phyloP scores from a whole-genome alignment of 768 basidiomycete genomes.

The Tricholoma bakamatsutake region DNA sequence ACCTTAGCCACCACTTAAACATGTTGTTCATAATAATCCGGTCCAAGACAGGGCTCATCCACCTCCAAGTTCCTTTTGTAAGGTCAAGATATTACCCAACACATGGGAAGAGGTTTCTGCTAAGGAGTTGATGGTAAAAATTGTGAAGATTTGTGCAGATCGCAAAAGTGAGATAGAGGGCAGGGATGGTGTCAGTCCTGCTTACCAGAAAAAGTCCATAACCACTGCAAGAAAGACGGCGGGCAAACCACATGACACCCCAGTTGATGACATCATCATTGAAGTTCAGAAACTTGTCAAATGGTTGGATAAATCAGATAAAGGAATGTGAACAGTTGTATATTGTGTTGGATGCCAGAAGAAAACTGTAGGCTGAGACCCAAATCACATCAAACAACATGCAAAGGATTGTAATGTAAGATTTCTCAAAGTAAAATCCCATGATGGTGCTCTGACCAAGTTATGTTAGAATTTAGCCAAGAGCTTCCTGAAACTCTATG shows the following conservation, averaged over 20 bases:
- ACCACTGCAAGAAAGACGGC: slow-evolving; percentile 1
- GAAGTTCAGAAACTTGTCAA: background rate
- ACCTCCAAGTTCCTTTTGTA: background rate
- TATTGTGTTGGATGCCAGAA: slow-evolving; percentile 13
- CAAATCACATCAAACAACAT: slow-evolving; percentile 6
- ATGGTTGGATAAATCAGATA: background rate
- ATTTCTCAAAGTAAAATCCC: too few species aligned
- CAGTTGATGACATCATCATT: slow-evolving; percentile 5
- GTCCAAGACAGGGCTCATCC: background rate
- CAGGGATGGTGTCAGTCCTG: slow-evolving; percentile 7
- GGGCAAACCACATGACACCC: slow-evolving; percentile 6
- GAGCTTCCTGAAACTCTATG: too few species aligned
- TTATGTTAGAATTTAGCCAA: too few species aligned
- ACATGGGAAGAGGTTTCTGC: background rate
- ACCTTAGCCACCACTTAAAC: background rate
- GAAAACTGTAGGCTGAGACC: slow-evolving; percentile 7
- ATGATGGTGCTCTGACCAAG: too few species aligned
- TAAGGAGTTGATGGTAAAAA: background rate
- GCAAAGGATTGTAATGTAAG: slow-evolving; percentile 11
- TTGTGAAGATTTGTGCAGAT: slow-evolving; percentile 1
- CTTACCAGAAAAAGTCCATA: slow-evolving; percentile 1
- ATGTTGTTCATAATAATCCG: background rate
- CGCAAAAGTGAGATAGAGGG: slow-evolving; percentile 3
- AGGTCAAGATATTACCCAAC: background rate
- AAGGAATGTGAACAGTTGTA: background rate